Evolutionary conservation across 805 yeast genomes (phyloP), one percentile per base, ranked within the genome.

Genomic region (Cyberlindnera japonica): DNA sequence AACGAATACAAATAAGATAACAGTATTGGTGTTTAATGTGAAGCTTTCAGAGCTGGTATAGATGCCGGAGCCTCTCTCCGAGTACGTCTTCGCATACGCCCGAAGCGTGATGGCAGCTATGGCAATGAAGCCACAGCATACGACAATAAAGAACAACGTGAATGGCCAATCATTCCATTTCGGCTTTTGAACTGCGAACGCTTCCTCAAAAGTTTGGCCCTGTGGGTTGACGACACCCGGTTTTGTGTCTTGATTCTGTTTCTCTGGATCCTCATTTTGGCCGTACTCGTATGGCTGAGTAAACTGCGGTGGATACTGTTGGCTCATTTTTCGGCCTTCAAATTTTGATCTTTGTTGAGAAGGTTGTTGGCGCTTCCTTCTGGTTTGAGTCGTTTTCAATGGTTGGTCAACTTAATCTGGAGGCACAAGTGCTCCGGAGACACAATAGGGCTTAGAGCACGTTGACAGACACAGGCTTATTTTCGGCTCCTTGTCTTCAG

Each of bases 151-250:
- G 46, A 86, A 70, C 8, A 83, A 47, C 0, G 85, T 72, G 56
- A 83, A 83, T 0, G 82, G 77, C 73, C 81, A 74, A 60, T 88
- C 96, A 54, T 88, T 80, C 63, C 69, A 76, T 43, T 65, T 74
- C 2, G 89, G 88, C 51, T 69, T 71, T 23, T 71, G 74, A 21
- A 85, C 70, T 46, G 79, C 75, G 61, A 88, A 88, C 2, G 82
- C 74, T 35, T 85, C 79, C 23, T 79, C 85, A 57, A 80, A 87
- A 5, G 71, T 65, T 21, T 62, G 64, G 3, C 69, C 74, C 13
- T 53, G 34, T n/a, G 62, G 57, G 40, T 67, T 60, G 4, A 70
- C 64, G 3, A 66, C 61, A 10, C 69, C 64, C 6, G 57, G 57
- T 41, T 62, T 57, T 9, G 64, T 58, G 25, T 51, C 53, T 11